phyloP scores from a whole-genome alignment of 257 asterid genomes.

The Solanum ossicruentum region DNA sequence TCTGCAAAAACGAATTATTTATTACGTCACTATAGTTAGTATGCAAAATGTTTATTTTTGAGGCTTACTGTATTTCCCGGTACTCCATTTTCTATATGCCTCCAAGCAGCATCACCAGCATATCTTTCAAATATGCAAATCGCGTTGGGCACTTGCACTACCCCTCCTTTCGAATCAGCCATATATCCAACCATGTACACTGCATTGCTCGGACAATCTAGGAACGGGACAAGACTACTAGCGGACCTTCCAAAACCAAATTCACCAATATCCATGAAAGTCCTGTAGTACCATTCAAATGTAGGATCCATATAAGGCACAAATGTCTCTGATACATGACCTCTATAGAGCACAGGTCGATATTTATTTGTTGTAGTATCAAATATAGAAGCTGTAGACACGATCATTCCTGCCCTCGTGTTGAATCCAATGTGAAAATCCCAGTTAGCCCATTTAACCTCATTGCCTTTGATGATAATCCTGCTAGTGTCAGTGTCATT shows the following conservation, averaged over 20 bases:
- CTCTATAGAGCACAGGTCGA: constrained; percentile 51
- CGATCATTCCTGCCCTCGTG: constrained; percentile 47
- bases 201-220: constrained; percentile 54
- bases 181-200: constrained; percentile 44
- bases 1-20: constrained; percentile 18
- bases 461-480: constrained; percentile 20
- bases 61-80: background rate
- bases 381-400: constrained; percentile 45
- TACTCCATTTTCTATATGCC: constrained; percentile 42
- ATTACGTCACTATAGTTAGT: background rate
- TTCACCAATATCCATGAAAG: constrained; percentile 74
- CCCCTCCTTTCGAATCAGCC: constrained; percentile 44
- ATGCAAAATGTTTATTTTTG: background rate
- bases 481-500: constrained; percentile 9
- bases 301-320: constrained; percentile 79
- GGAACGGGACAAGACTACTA: constrained; percentile 27
- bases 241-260: constrained; percentile 72
- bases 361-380: constrained; percentile 12
- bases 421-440: constrained; percentile 45
- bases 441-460: constrained; percentile 60
- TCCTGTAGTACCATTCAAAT: constrained; percentile 49
- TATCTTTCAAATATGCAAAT: constrained; percentile 50
- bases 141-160: constrained; percentile 21
- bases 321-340: constrained; percentile 65
- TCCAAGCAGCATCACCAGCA: constrained; percentile 52